Conservation (phyloP, 106 monocot genomes). For the Dendrobium chrysotoxum region DNA sequence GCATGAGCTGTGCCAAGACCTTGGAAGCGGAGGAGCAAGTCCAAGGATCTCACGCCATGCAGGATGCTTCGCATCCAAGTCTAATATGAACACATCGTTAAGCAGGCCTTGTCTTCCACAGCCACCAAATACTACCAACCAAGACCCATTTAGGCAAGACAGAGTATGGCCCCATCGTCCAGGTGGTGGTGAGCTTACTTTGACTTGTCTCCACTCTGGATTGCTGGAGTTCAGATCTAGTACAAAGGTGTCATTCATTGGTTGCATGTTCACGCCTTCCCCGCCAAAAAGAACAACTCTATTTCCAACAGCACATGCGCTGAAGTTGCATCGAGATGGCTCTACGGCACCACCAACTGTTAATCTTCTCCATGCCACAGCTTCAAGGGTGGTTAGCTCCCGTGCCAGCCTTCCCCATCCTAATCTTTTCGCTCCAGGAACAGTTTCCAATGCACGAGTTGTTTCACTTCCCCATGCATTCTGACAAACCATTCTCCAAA, state of each 20-base stretch:
- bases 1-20: constrained; percentile 98
- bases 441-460: constrained; percentile 63
- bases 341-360: constrained; percentile 86
- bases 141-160: constrained; percentile 84
- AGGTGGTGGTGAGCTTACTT: constrained; percentile 85
- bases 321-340: constrained; percentile 96
- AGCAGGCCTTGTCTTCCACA: constrained; percentile 85
- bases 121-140: constrained; percentile 90
- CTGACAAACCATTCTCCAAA: constrained; percentile 95
- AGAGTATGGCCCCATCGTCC: constrained; percentile 94
- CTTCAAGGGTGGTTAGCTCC: constrained; percentile 88
- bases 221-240: constrained; percentile 75
- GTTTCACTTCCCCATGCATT: constrained; percentile 86
- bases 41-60: constrained; percentile 86
- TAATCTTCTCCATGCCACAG: constrained; percentile 80
- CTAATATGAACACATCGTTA: constrained; percentile 89
- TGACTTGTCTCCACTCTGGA: constrained; percentile 85
- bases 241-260: constrained; percentile 98
- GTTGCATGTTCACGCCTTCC: constrained; percentile 96
- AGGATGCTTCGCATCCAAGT: constrained; percentile 83
- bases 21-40: constrained; percentile 69
- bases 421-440: constrained; percentile 47
- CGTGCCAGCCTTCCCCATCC: constrained; percentile 84
- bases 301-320: constrained; percentile 92
- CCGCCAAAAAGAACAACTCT: constrained; percentile 94